Percentiles rank a stretch among this genome's conserved stretches.
phyloP scores from a whole-genome alignment of 129 eudicot species.

The Helianthus tuberosus region DNA sequence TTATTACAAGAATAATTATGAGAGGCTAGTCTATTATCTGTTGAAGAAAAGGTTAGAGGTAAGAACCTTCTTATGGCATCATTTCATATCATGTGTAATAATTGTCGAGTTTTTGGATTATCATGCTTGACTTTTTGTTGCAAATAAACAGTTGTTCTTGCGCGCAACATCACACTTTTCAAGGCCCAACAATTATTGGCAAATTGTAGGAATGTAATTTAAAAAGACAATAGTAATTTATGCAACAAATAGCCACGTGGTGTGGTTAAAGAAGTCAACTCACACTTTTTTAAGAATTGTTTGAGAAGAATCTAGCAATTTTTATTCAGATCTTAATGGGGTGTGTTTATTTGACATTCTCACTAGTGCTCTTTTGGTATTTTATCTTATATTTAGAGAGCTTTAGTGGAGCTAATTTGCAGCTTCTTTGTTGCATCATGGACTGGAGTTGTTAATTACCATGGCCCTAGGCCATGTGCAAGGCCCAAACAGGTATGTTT shows the following conservation, averaged over 20 bases:
- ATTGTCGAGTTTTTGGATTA: not conserved
- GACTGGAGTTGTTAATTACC: constrained; percentile 97
- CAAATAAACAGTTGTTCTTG: not conserved
- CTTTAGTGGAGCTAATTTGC: constrained; percentile 88
- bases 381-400: constrained; percentile 53
- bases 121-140: not conserved
- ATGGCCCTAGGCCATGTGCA: constrained; percentile 92
- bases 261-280: not conserved
- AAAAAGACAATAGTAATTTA: no score
- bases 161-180: no score
- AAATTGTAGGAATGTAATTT: no score
- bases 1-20: not conserved
- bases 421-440: constrained; percentile 98
- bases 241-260: no score
- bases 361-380: constrained; percentile 1
- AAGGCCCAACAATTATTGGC: no score
- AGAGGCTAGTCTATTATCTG: not conserved
- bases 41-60: constrained; percentile 93
- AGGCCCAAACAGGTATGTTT: constrained; percentile 80
- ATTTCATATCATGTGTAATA: not conserved
- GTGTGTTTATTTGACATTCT: constrained; percentile 3
- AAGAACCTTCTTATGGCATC: constrained; percentile 18
- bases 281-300: not conserved
- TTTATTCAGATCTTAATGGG: not conserved
- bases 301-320: not conserved